Percentiles rank a stretch among this genome's conserved stretches.
Conservation (phyloP, 2,329 filamentous ascomycete species). For the Hypoxylon sp. region DNA sequence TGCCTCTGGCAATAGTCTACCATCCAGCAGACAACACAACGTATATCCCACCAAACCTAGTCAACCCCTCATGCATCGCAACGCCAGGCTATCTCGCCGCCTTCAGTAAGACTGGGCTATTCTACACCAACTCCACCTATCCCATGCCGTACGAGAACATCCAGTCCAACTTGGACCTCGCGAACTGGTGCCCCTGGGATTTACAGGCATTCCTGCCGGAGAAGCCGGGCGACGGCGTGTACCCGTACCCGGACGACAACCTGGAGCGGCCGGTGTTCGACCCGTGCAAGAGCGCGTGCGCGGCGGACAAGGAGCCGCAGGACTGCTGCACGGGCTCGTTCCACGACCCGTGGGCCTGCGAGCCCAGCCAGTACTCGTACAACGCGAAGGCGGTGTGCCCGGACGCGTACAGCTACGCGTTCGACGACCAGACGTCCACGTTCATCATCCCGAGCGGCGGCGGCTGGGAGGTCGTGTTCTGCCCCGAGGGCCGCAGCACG, state of each 20-base stretch:
- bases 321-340: slow-evolving; percentile 84
- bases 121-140: slow-evolving; percentile 75
- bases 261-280: slow-evolving; percentile 80
- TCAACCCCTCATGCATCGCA: slow-evolving; percentile 82
- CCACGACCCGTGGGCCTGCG: slow-evolving; percentile 73
- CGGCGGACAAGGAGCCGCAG: slow-evolving; percentile 73
- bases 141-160: slow-evolving; percentile 76
- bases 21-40: slow-evolving; percentile 72
- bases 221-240: slow-evolving; percentile 81
- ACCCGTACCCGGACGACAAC: slow-evolving; percentile 83
- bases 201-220: slow-evolving; percentile 77
- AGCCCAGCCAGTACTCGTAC: slow-evolving; percentile 76
- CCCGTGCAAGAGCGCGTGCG: slow-evolving; percentile 83
- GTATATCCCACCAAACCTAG: slow-evolving; percentile 81
- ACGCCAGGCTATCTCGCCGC: slow-evolving; percentile 73
- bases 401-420: slow-evolving; percentile 86
- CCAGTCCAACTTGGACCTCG: slow-evolving; percentile 70
- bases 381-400: slow-evolving; percentile 82
- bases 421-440: slow-evolving; percentile 71
- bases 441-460: slow-evolving; percentile 77
- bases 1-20: slow-evolving; percentile 76
- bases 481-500: slow-evolving; percentile 74
- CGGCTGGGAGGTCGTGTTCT: slow-evolving; percentile 85
- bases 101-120: slow-evolving; percentile 67
- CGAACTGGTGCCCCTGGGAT: slow-evolving; percentile 85